These are phyloP conservation scores for Eucalyptus curtisii DNA, from an alignment of 345 rosid species.

Conservation along the genomic window DNA sequence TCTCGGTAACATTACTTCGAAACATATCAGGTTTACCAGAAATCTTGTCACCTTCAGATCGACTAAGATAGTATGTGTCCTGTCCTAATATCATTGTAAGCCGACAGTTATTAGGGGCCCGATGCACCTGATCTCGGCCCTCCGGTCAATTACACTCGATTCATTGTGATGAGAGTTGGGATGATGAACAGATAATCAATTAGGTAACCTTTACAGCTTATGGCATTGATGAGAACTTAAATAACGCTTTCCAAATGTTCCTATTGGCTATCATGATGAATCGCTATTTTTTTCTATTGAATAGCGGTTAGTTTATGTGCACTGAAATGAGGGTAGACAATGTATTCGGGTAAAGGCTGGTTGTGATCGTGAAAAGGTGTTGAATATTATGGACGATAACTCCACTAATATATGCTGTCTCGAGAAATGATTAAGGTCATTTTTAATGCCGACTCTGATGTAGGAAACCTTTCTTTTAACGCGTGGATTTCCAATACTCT, in stretches of 20 bases:
- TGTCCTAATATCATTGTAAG: background rate
- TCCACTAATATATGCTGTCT: background rate
- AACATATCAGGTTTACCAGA: background rate
- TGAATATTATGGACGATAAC: background rate
- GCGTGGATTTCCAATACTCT: background rate
- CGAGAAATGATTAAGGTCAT: background rate
- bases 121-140: background rate
- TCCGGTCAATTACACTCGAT: background rate
- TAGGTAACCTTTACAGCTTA: background rate
- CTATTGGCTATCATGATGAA: background rate
- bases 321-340: background rate
- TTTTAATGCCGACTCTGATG: background rate
- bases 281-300: background rate
- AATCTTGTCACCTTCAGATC: background rate
- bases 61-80: background rate
- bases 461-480: background rate
- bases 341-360: background rate
- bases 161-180: background rate
- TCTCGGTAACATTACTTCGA: background rate
- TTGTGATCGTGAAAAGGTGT: background rate
- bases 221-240: background rate
- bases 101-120: background rate
- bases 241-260: background rate
- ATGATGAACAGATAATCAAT: background rate
- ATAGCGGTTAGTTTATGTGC: background rate